A percentile compares a stretch with the other conserved stretches of the same genome.
phyloP scores from a whole-genome alignment of 305 asterid genomes.

The Vinca major region DNA sequence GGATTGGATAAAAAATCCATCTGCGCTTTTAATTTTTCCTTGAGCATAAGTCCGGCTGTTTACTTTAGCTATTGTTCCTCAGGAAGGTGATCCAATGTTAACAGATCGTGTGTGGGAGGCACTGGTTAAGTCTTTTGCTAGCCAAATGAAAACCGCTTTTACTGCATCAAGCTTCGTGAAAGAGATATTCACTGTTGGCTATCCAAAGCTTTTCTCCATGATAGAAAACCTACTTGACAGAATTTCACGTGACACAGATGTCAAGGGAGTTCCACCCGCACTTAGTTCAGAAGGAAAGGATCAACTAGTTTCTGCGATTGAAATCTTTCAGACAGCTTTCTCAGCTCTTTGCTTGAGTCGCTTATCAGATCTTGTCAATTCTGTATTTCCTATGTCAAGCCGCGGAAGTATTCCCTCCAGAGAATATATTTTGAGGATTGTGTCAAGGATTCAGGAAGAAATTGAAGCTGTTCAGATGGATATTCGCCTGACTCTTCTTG shows the following conservation, averaged over 20 bases:
- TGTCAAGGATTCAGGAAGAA: conserved; percentile 80
- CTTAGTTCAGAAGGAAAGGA: conserved; percentile 73
- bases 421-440: conserved; percentile 61
- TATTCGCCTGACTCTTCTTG: conserved; percentile 78
- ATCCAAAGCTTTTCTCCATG: conserved; percentile 79
- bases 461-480: conserved; percentile 84
- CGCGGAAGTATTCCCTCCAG: conserved; percentile 85
- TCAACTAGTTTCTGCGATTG: conserved; percentile 66
- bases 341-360: conserved; percentile 65
- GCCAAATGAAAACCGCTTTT: conserved; percentile 87
- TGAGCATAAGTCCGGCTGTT: not conserved
- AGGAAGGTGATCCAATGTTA: conserved; percentile 82
- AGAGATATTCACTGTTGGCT: conserved; percentile 80
- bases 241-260: conserved; percentile 95
- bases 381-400: conserved; percentile 74
- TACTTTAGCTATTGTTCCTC: conserved; percentile 22
- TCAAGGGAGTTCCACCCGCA: conserved; percentile 93
- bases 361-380: conserved; percentile 71
- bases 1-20: not conserved
- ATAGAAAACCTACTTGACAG: conserved; percentile 83
- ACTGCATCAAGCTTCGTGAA: conserved; percentile 95
- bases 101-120: conserved; percentile 95
- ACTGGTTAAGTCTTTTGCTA: conserved; percentile 73
- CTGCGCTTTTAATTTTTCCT: not conserved
- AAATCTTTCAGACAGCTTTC: conserved; percentile 71